phyloP scores from a whole-genome alignment of 441 rosid species.

The Kokia cookei region DNA sequence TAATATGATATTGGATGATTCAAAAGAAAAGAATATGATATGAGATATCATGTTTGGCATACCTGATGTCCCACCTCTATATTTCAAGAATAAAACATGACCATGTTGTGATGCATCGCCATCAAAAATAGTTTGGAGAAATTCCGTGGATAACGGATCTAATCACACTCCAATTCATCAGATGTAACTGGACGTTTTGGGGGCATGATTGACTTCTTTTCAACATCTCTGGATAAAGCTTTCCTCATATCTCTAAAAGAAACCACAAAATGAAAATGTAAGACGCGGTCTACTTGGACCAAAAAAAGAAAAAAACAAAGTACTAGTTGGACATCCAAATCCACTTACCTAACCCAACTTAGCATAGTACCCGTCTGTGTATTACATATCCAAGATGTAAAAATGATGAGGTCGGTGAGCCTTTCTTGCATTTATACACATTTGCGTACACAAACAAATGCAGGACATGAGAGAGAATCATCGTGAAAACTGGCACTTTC shows the following conservation, averaged over 20 bases:
- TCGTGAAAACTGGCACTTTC: not conserved
- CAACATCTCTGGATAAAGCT: conserved; percentile 81
- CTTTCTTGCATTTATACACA: not conserved
- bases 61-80: not conserved
- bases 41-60: not conserved
- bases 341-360: conserved; percentile 79
- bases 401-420: conserved; percentile 3
- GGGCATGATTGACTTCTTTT: conserved; percentile 79
- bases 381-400: conserved; percentile 84
- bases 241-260: conserved; percentile 77
- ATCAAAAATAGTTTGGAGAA: not conserved
- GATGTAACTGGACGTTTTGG: conserved; percentile 73
- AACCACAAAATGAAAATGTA: conserved; percentile 1
- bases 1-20: not conserved
- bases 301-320: not conserved
- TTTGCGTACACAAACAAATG: not conserved
- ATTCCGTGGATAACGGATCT: conserved; percentile 4
- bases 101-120: not conserved
- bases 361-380: conserved; percentile 85
- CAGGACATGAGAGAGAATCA: not conserved
- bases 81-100: not conserved
- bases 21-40: not conserved
- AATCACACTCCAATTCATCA: conserved; percentile 80
- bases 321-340: not conserved
- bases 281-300: not conserved